Base-by-base conservation (phyloP, 2,329 filamentous ascomycete genomes). In the Diaporthe velutina region DNA sequence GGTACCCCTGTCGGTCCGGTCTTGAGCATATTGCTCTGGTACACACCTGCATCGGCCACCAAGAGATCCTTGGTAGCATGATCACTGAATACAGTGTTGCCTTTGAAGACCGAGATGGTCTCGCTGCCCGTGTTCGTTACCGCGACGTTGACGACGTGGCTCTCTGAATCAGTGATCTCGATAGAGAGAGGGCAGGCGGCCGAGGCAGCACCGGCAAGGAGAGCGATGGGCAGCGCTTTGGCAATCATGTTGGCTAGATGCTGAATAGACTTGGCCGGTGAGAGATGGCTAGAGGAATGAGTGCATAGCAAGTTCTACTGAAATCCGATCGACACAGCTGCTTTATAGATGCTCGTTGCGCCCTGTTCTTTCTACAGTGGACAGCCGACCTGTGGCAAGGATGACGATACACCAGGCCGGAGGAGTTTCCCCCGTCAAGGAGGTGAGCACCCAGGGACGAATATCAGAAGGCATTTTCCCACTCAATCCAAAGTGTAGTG, bases 81-180 rank as follows among this genome's bases (percentile, higher is more conserved):
- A 10, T 75, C 73, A 15, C 73, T 75, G 64, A 76, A 68, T n/a
- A 76, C 75, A 25, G 75, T 76, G 75, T 76, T 76, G 66, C 75
- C 75, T 50, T 76, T 76, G 71, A 76, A 76, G 35, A 76, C 64
- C 12, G 64, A 71, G 50, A 76, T 40, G 28, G 75, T 66, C 55
- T 76, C 75, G 40, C 7, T 64, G 28, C 75, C 75, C 22, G 75
- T 75, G 66, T 76, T 76, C 12, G 75, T 76, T 25, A 76, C 70
- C 2, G 73, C 57, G 45, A 76, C 73, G 17, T 72, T 71, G 33
- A 74, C 73, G 48, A 75, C 58, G 40, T 76, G 73, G 52, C 68
- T 38, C 42, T 60, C 57, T 17, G 73, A 68, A 45, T 72, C 73
- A 2, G 66, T 52, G 33, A 76, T 73, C 35, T 70, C 70, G 22